phyloP scores from a whole-genome alignment of 2,329 filamentous ascomycete species.

The Fusarium proliferatum region DNA sequence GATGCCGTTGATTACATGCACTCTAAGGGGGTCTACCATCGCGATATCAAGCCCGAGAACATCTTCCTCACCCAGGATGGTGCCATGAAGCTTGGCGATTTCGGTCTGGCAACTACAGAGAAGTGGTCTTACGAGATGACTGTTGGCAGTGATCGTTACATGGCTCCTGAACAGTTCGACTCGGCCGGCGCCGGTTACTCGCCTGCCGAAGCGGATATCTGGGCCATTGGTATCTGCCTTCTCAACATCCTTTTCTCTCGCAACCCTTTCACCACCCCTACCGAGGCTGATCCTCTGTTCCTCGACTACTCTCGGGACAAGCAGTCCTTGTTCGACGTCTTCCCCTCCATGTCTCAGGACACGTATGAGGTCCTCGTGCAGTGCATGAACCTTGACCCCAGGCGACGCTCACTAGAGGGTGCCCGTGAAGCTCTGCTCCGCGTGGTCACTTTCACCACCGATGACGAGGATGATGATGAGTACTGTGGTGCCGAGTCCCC shows the following conservation, averaged over 20 bases:
- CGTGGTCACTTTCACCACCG: conserved; percentile 90
- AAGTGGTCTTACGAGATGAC: conserved; percentile 92
- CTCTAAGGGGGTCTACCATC: conserved; percentile 89
- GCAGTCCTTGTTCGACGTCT: conserved; percentile 96
- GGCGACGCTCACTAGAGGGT: conserved; percentile 83
- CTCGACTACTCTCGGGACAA: conserved; percentile 93
- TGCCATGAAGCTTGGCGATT: conserved; percentile 95
- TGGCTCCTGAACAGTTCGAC: conserved; percentile 98
- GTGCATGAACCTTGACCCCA: conserved; percentile 91
- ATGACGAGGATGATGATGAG: conserved; percentile 91
- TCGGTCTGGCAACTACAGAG: conserved; percentile 90
- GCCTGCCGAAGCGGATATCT: conserved; percentile 92
- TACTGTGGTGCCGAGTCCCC: conserved; percentile 88
- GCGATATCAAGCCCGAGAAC: conserved; percentile 99
- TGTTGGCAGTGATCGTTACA: conserved; percentile 97
- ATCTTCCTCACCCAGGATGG: conserved; percentile 92
- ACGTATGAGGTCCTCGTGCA: conserved; percentile 93
- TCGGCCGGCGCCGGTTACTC: conserved; percentile 89
- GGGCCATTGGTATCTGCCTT: conserved; percentile 96
- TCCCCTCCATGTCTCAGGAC: conserved; percentile 98
- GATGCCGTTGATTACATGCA: conserved; percentile 92
- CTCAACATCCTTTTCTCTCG: conserved; percentile 96
- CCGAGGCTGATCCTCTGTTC: conserved; percentile 91
- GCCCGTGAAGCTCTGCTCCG: conserved; percentile 82
- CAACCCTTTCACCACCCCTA: conserved; percentile 94